Percentiles rank a stretch among this genome's conserved stretches.
Conservation (phyloP, 169 alveolate genomes). For the Sarcocystis neurona region DNA sequence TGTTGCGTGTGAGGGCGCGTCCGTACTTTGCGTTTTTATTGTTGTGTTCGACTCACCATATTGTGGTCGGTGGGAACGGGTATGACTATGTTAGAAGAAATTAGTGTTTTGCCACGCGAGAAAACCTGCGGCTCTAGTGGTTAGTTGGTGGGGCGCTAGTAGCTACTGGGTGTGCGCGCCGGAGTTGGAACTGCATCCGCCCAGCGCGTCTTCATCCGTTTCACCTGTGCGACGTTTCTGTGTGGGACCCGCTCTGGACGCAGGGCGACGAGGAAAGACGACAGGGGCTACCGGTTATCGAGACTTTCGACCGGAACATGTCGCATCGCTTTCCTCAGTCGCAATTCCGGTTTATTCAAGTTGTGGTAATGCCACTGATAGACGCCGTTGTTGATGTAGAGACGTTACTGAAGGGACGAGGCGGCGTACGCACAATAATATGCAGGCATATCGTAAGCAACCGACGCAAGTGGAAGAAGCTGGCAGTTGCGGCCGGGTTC, state of each 20-base stretch:
- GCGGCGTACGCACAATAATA: slow-evolving; percentile 2
- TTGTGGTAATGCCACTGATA: slow-evolving; percentile 18
- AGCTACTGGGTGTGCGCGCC: no score
- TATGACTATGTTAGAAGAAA: no score
- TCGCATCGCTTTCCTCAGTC: slow-evolving; percentile 9
- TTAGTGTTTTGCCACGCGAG: no score
- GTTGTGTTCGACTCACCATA: no score
- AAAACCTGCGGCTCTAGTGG: no score
- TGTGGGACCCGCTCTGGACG: no score
- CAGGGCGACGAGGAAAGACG: slow-evolving; percentile 39
- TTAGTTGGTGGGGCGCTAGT: no score
- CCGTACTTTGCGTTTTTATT: no score
- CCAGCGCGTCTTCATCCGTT: neutral
- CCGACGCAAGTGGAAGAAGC: slow-evolving; percentile 1
- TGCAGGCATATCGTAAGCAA: neutral
- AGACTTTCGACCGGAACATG: neutral
- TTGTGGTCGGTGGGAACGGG: no score
- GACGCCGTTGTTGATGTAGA: neutral
- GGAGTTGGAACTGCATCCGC: neutral
- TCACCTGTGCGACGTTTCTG: neutral
- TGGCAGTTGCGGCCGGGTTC: neutral
- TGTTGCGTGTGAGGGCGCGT: no score
- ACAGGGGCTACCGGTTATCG: slow-evolving; percentile 10
- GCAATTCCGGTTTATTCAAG: slow-evolving; percentile 22
- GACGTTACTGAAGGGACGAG: slow-evolving; percentile 26